Base-by-base conservation (phyloP, 2,329 filamentous ascomycete species). In the Tolypocladium sp. region DNA sequence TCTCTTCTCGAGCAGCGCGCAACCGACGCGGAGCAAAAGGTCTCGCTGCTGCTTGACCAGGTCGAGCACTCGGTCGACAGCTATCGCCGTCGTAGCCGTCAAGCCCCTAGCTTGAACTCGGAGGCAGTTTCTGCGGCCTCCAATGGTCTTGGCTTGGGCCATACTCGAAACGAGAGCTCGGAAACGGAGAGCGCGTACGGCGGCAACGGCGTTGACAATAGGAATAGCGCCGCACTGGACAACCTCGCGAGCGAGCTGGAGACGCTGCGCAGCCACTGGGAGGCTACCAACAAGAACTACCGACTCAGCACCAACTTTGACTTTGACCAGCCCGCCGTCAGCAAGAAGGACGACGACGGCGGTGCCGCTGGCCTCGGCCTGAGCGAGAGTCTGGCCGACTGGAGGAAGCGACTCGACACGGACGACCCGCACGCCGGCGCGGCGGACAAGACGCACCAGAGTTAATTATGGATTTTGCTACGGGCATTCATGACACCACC, bases 271-370 rank as follows among this genome's bases (percentile, higher is more conserved):
- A 90, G 81, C 57, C 92, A 97, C 68, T 99, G 94, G 94, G 92
- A 97, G 76, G 91, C 88, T 44, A 96, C 92, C 15, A 97, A 93
- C 76, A 94, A 95, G 74, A 95, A 91, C 68, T 97, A 97, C 73
- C 88, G 94, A 30, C 78, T 97, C 52, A 96, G 91, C 73, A 92
- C 88, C 68, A 86, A 89, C 57, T 95, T 96, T 67, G 92, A 97
- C 70, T 92, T 95, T 66, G 92, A 96, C 22, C 41, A 59, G 59
- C 64, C 70, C 27, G 66, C 73, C 35, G 66, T 63, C 40, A 59
- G 58, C 55, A 79, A 77, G 63, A 77, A 76, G 56, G 74, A 77
- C 25, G 78, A 80, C 44, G 78, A 80, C 44, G 78, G 81, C 9
- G 75, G 61, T 37, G 46, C 75, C 6, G 53, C 65, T 12, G 67